These are phyloP conservation scores for Dimargaris xerosporica DNA, from an alignment of 192 early-diverging fungal genomes.

Conservation along the genomic window DNA sequence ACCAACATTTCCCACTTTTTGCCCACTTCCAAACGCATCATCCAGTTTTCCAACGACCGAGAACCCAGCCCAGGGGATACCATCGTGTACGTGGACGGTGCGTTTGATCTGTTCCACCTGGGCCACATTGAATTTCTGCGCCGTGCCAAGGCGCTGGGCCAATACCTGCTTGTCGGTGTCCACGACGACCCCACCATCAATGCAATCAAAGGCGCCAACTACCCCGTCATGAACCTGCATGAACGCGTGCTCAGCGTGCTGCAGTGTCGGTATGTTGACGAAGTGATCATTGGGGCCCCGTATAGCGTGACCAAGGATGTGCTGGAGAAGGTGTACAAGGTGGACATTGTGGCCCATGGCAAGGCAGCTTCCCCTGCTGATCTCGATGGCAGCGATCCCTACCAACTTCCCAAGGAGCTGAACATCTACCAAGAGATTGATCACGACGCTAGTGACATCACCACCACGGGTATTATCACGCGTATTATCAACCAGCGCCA, in stretches of 20 bases:
- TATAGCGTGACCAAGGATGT: constrained; percentile 77
- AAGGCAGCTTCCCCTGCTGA: constrained; percentile 48
- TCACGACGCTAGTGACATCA: constrained; percentile 57
- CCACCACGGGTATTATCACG: constrained; percentile 73
- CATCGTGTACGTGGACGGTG: constrained; percentile 30
- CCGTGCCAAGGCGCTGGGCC: constrained; percentile 65
- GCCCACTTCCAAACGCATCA: constrained; percentile 71
- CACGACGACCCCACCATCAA: constrained; percentile 88
- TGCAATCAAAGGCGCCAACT: constrained; percentile 69
- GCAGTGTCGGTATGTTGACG: constrained; percentile 84
- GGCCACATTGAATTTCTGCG: constrained; percentile 92
- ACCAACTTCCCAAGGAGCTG: constrained; percentile 60
- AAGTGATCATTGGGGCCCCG: constrained; percentile 86
- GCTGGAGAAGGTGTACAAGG: constrained; percentile 69
- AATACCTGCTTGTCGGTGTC: constrained; percentile 86
- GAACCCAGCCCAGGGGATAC: constrained; percentile 36
- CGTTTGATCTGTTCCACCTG: constrained; percentile 38
- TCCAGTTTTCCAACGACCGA: constrained; percentile 75
- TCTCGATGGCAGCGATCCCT: constrained; percentile 67
- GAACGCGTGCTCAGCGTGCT: constrained; percentile 88
- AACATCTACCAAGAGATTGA: constrained; percentile 70
- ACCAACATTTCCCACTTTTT: constrained; percentile 64
- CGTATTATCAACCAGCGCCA: constrained; percentile 79
- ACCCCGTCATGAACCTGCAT: constrained; percentile 90
- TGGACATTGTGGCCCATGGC: constrained; percentile 66